Base-by-base conservation (phyloP, 2,329 filamentous ascomycete genomes). In the Arthroderma sp. region DNA sequence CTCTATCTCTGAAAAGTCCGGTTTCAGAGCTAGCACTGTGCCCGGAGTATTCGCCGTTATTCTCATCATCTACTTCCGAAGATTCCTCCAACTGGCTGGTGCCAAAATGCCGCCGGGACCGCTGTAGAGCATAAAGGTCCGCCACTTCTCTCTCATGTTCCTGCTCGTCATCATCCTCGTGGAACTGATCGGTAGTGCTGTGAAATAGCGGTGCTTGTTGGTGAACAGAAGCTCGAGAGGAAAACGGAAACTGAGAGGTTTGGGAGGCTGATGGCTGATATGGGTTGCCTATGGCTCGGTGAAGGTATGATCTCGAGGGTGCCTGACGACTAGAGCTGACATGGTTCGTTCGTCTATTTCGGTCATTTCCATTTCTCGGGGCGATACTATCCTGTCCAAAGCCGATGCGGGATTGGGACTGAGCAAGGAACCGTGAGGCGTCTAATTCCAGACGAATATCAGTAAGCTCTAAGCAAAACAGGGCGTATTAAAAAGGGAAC, bases 341-440 rank as follows among this genome's bases (percentile, higher is more conserved):
- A 55, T 62, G 69, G 47, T 57, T 58, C 50, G 61, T 66, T 52
- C 64, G 67, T 55, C 62, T 66, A 52, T 64, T 63, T 49, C 68
- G 70, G 56, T 67, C 71, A 58, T 67, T 60, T 41, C 65, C 69
- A 57, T 64, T 69, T 52, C 64, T 36, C 11, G 40, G 57, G 53
- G 71, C 63, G 44, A 61, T 52, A 42, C 68, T 63, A 46, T 77
- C 77, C 48, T 75, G 65, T 61, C 82, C 77, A 66, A 87, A 79
- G 53, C 83, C 85, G 57, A 96, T 72, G 51, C 86, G 82, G 49
- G 88, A 94, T 71, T 94, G 88, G 53, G 88, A 95, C 76, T 96
- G 91, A 49, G 88, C 85, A 57, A 98, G 79, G 64, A 98, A 98
- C 55, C 82, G 83, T 54, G 89, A 96, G 58, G 91, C 91, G 81